phyloP scores from a whole-genome alignment of 768 basidiomycete genomes.

The Xerocomus potaroensis region DNA sequence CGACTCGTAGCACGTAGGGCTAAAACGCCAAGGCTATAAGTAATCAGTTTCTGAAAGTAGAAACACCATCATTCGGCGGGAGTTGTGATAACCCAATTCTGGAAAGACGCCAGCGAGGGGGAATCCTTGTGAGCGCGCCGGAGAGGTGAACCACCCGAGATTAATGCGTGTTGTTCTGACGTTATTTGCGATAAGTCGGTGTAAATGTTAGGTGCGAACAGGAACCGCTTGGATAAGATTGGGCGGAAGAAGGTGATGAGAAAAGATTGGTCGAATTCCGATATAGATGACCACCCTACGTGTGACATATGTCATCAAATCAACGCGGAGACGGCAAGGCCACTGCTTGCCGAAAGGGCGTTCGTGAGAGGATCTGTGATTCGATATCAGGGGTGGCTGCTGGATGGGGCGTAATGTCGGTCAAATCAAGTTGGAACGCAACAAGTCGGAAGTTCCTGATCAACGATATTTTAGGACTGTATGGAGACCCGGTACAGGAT shows the following conservation, averaged over 20 bases:
- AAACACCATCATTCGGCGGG: slow-evolving; percentile 1
- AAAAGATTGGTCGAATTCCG: slow-evolving; percentile 13
- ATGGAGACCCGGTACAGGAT: not conserved
- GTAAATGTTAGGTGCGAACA: slow-evolving; percentile 4
- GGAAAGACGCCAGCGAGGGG: not conserved
- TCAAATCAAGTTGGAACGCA: slow-evolving; percentile 5
- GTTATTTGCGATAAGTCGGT: slow-evolving; percentile 18
- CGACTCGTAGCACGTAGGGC: not conserved
- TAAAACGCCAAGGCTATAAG: slow-evolving; percentile 15
- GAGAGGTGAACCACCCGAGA: not conserved
- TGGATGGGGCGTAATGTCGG: slow-evolving; percentile 4
- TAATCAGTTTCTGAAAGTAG: slow-evolving; percentile 3
- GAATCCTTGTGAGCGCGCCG: slow-evolving; percentile 5
- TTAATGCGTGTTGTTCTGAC: slow-evolving; percentile 10
- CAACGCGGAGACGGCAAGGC: not conserved
- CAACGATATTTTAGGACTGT: slow-evolving; percentile 18
- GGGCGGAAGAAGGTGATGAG: slow-evolving; percentile 3
- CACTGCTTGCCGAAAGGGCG: slow-evolving; percentile 1
- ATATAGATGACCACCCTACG: slow-evolving; percentile 12
- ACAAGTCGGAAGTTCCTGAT: slow-evolving; percentile 16
- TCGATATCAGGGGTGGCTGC: slow-evolving; percentile 8
- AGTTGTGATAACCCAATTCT: slow-evolving; percentile 6
- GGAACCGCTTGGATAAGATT: slow-evolving; percentile 1
- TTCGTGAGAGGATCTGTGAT: slow-evolving; percentile 27
- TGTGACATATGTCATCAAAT: slow-evolving; percentile 10